Conservation (phyloP, 495 filamentous ascomycete genomes). For the Parathielavia appendiculata region DNA sequence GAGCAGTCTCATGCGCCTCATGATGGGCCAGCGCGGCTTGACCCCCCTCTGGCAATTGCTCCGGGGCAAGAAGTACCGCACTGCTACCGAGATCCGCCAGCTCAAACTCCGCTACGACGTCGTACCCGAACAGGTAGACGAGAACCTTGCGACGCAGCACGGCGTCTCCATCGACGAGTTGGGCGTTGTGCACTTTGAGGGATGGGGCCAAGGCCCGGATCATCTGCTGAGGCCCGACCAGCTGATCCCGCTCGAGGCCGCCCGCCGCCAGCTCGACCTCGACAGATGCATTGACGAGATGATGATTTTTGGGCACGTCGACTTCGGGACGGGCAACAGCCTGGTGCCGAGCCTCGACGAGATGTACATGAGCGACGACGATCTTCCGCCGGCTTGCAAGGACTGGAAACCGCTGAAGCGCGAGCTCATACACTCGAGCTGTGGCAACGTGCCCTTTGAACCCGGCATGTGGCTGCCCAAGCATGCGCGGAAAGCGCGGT, state of each 20-base stretch:
- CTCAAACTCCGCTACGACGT: constrained; percentile 44
- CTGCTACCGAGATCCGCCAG: constrained; percentile 38
- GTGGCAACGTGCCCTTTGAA: constrained; percentile 33
- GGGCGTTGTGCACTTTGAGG: constrained; percentile 47
- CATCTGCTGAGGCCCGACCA: constrained; percentile 53
- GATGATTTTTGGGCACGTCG: constrained; percentile 53
- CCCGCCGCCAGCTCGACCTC: constrained; percentile 43
- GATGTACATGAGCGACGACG: constrained; percentile 45
- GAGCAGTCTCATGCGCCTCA: constrained; percentile 44
- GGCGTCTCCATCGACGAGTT: constrained; percentile 48
- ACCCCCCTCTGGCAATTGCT: constrained; percentile 47
- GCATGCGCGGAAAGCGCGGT: constrained; percentile 33
- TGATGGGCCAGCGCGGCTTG: constrained; percentile 56
- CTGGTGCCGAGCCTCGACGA: constrained; percentile 36
- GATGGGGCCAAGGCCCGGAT: constrained; percentile 40
- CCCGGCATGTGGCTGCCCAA: constrained; percentile 31
- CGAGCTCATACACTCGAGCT: constrained; percentile 21
- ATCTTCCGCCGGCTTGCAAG: constrained; percentile 18
- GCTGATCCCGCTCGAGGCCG: constrained; percentile 47
- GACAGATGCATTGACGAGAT: constrained; percentile 42
- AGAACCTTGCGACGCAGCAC: constrained; percentile 26
- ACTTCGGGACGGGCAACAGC: constrained; percentile 39
- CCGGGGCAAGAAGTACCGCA: constrained; percentile 36
- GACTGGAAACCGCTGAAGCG: constrained; percentile 8
- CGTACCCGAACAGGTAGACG: constrained; percentile 6